Base-by-base conservation (phyloP, 2,329 filamentous ascomycete species). In the Pestalotiopsis fici region DNA sequence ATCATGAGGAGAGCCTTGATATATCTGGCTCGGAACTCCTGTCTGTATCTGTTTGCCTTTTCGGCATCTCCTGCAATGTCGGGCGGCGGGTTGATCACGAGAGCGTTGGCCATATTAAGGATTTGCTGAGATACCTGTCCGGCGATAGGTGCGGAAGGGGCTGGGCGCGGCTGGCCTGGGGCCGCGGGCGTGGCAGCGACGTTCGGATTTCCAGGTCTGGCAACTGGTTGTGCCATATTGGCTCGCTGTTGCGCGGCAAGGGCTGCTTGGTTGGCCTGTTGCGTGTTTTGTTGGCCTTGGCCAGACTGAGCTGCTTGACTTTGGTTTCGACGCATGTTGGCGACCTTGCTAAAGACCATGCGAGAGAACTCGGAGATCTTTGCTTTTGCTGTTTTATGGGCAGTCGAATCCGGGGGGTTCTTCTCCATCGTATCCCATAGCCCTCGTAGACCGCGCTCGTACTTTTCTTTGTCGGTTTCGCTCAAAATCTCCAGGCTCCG, bases 321-420 rank as follows among this genome's bases (percentile, higher is more conserved):
- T 37, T 71, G 72, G 50, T 72, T 72, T 64, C 71, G 68, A 71
- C 63, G 76, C 74, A 64, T 85, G 81, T 28, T 69, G 27, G 69
- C 71, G 4, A 88, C 81, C 75, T 89, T 90, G 0, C 75, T 76
- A 3, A 83, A 77, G 2, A 91, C 81, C 77, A 88, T 88, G 56
- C 83, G 83, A 0, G 88, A 88, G 73, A 91, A 91, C 9, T 90
- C 87, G 6, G 80, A 76, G 25, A 91, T 86, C 78, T 90, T 90
- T 54, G 83, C 82, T 69, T 83, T 85, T 0, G 88, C 88, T 0
- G 81, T 79, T 27, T 81, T 76, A 59, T 89, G 83, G 25, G 85
- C 82, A 0, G 73, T 72, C 3, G 86, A 86, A 1, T 82, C 79
- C 0, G 83, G 76, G 0, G 80, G 78, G 23, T 80, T 83, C 67